Evolutionary conservation across 371 early-diverging fungal species (phyloP).

Genomic region (Fennellomyces sp.): DNA sequence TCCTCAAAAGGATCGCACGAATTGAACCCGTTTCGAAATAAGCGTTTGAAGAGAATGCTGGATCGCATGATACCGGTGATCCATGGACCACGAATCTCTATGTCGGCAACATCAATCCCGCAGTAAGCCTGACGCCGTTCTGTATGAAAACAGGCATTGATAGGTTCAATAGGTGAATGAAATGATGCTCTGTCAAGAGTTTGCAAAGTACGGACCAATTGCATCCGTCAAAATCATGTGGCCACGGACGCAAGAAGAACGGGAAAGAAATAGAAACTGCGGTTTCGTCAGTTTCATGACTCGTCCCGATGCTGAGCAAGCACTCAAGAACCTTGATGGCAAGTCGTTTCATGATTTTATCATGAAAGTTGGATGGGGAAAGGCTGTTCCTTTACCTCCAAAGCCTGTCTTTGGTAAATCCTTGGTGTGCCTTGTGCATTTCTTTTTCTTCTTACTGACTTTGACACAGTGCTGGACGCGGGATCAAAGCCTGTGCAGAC

Average conservation of each 20-base stretch:
- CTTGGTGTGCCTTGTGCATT: background rate
- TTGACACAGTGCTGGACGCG: constrained; percentile 35
- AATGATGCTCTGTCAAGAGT: constrained; percentile 70
- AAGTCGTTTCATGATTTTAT: constrained; percentile 61
- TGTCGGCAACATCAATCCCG: constrained; percentile 81
- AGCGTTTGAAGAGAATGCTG: constrained; percentile 51
- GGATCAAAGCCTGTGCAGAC: constrained; percentile 32
- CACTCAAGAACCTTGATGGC: constrained; percentile 78
- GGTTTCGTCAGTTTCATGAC: constrained; percentile 95
- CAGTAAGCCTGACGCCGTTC: constrained; percentile 8
- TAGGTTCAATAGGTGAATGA: constrained; percentile 57
- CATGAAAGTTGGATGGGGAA: constrained; percentile 90
- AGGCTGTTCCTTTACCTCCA: constrained; percentile 79
- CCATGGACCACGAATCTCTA: constrained; percentile 88
- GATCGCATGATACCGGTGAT: constrained; percentile 77
- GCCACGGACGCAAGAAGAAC: constrained; percentile 89
- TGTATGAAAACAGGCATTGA: background rate
- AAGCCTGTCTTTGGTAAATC: constrained; percentile 77
- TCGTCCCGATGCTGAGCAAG: constrained; percentile 73
- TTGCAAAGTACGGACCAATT: constrained; percentile 86
- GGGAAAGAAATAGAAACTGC: constrained; percentile 75
- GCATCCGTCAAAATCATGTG: constrained; percentile 96
- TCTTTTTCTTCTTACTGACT: background rate
- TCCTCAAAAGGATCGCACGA: too few species aligned
- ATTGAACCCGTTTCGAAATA: too few species aligned